Evolutionary conservation across 202 grass and related monocot genomes (phyloP), one percentile per base, ranked within the genome.

Genomic region (Zoysia matrella): DNA sequence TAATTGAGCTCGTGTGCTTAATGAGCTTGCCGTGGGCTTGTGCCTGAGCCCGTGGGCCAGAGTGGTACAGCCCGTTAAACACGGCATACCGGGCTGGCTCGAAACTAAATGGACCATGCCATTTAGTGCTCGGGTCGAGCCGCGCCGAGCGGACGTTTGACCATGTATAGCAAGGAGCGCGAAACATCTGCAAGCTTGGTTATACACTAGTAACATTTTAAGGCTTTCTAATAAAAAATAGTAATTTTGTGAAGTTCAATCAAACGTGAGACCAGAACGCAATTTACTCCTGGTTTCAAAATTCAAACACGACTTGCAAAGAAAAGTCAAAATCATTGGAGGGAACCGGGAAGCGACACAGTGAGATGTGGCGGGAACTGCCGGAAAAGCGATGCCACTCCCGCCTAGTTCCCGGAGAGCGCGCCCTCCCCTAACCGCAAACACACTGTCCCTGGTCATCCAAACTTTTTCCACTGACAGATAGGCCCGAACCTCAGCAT

Each of bases 341-440:
- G 74, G 49, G n/a, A 78, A 74, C 22, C 22, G 22, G 22, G 45
- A 4, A 8, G 42, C 22, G 62, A 22, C 47, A 50, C 75, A 48
- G 80, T 46, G 48, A 36, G 57, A 76, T 44, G 67, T 73, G 87
- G 87, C 87, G 87, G 77, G 87, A 81, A 81, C 72, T 51, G 65
- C 82, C 65, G 82, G 71, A 77, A 85, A 72, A 77, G 49, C 11
- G 60, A 49, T 30, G 47, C 39, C 66, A 48, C 72, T 89, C 87
- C 87, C 87, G 87, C 87, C 58, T 61, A 3, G 72, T 22, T 40
- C 44, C 44, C 13, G 13, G 8, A 53, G 3, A 42, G n/a, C 69
- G 73, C 86, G 16, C 5, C 62, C 62, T 73, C 51, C 44, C 75
- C 80, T 67, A 82, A 83, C 7, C 45, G 5, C 30, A 83, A 78